Evolutionary conservation across 2,329 filamentous ascomycete genomes (phyloP), one percentile per base, ranked within the genome.

Genomic region (Fusarium nygamai): DNA sequence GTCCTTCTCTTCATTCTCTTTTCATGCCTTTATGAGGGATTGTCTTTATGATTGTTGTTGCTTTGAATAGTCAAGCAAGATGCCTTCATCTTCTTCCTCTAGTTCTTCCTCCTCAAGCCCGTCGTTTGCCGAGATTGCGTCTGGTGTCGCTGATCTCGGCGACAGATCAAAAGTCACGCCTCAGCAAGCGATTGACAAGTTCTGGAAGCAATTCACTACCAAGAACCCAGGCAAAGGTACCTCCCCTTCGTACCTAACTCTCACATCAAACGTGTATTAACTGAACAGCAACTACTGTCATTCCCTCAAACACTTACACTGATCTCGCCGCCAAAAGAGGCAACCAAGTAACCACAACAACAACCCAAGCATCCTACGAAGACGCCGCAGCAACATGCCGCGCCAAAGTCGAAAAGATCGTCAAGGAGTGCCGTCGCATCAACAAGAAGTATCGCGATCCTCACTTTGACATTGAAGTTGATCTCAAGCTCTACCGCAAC

Each of bases 391-490:
- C 88, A 29, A 88, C 92, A 66, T 97, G 94, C 82, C 87, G 85
- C 61, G 88, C 88, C 64, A 93, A 88, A 83, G 92, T 88, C 8
- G 86, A 85, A 33, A 88, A 90, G 80, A 91, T 92, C 67, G 86
- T 90, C 56, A 85, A 86, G 65, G 89, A 91, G 78, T 97, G 94
- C 80, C 87, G 90, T 29, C 88, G 93, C 14, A 86, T 94, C 65
- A 97, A 97, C 82, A 92, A 94, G 78, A 96, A 94, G 82, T 98
- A 97, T 80, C 89, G 92, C 22, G 94, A 97, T 79, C 90, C 92
- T n/a, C 91, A 96, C 81, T 97, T 97, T 79, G 93, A 97, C 80
- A 90, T 97, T 59, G 94, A 96, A 79, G 85, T 89, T 43, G 93
- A 95, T 80, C 86, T 95, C 71, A 93, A 94, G 82, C 85, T 85